Percentiles rank a stretch among this genome's conserved stretches.
Conservation (phyloP, 495 filamentous ascomycete genomes). For the Aspergillus leporis region DNA sequence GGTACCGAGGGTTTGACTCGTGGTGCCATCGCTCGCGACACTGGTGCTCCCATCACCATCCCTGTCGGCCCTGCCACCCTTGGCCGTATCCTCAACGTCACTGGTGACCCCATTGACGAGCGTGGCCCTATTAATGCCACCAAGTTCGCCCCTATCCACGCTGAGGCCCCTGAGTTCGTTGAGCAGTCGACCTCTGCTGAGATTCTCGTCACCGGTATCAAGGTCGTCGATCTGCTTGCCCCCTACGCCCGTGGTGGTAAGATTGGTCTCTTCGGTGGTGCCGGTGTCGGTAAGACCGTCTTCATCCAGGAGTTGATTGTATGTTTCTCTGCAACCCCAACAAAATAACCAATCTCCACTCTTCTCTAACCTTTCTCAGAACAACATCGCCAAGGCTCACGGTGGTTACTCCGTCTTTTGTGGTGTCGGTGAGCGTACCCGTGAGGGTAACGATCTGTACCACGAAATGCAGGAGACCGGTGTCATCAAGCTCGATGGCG, state of each 20-base stretch:
- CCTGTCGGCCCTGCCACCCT: constrained; percentile 94
- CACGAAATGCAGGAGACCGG: constrained; percentile 99
- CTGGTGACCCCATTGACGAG: constrained; percentile 99
- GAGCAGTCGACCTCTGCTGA: constrained; percentile 96
- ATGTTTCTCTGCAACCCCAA: constrained; percentile 27
- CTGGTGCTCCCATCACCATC: constrained; percentile 93
- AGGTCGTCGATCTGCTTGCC: constrained; percentile 97
- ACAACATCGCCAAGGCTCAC: constrained; percentile 99
- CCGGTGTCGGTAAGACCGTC: constrained; percentile 99
- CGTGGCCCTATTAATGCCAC: constrained; percentile 93
- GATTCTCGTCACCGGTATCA: constrained; percentile 98
- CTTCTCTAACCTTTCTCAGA: constrained; percentile 46
- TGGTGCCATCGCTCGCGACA: constrained; percentile 81
- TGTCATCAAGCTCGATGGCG: constrained; percentile 98
- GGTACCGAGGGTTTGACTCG: constrained; percentile 99
- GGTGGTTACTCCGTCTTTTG: constrained; percentile 99
- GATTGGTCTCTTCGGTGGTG: constrained; percentile 99
- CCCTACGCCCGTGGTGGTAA: constrained; percentile 99
- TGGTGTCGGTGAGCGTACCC: constrained; percentile 99
- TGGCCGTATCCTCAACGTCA: constrained; percentile 99
- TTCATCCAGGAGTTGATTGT: constrained; percentile 99
- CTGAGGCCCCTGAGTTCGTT: constrained; percentile 83
- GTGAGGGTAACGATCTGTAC: constrained; percentile 99
- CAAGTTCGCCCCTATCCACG: constrained; percentile 88
- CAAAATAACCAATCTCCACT: background rate